phyloP scores from a whole-genome alignment of 805 yeast genomes.

The Candida incommunis region DNA sequence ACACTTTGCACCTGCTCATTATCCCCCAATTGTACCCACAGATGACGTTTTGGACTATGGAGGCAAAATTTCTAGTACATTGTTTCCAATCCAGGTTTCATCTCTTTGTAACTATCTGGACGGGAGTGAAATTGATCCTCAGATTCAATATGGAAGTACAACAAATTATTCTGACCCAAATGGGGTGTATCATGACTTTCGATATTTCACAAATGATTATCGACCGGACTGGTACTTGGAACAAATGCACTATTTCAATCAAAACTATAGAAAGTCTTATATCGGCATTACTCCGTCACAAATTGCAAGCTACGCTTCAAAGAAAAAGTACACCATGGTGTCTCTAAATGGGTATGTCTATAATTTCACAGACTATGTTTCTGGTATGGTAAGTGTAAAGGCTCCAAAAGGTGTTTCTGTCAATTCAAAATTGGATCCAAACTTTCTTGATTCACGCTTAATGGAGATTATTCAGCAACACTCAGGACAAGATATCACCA shows the following conservation, averaged over 20 bases:
- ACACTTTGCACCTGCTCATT: constrained; percentile 24
- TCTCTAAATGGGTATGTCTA: constrained; percentile 24
- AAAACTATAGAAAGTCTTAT: constrained; percentile 22
- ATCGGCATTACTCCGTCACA: constrained; percentile 23
- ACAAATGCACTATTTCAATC: constrained; percentile 22
- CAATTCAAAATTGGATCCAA: constrained; percentile 13
- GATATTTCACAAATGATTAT: constrained; percentile 22
- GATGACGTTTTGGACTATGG: constrained; percentile 23
- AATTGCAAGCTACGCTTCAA: constrained; percentile 14
- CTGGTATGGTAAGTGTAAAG: constrained; percentile 20
- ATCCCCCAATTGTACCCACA: constrained; percentile 24
- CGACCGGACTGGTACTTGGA: constrained; percentile 30
- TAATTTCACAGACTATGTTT: constrained; percentile 24
- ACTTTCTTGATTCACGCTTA: constrained; percentile 20
- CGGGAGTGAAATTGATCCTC: constrained; percentile 20
- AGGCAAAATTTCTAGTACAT: constrained; percentile 21
- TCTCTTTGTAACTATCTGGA: constrained; percentile 24
- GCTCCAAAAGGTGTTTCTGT: constrained; percentile 16
- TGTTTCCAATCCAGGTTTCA: constrained; percentile 27
- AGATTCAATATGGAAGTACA: constrained; percentile 15
- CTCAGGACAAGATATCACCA: constrained; percentile 23
- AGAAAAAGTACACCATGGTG: constrained; percentile 16
- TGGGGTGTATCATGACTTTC: constrained; percentile 27
- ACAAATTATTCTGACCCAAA: constrained; percentile 24
- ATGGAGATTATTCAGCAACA: constrained; percentile 20